Conservation (phyloP, 345 rosid species). For the Populus pruinosa region DNA sequence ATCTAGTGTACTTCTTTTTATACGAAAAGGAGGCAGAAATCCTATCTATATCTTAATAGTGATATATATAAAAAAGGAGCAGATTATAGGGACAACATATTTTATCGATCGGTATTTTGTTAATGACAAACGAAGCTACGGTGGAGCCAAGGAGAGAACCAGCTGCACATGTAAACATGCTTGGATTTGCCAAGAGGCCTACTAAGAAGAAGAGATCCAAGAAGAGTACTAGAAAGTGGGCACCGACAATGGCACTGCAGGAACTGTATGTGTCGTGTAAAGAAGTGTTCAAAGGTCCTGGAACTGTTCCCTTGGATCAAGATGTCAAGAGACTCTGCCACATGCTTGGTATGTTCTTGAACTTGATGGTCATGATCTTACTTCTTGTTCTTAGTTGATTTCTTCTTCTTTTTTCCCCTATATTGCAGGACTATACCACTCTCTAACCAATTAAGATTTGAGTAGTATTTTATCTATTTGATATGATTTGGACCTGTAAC, state of each 20-base stretch:
- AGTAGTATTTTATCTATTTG: neutral
- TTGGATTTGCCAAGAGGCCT: constrained; percentile 30
- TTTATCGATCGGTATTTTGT: too few species aligned
- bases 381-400: neutral
- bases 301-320: constrained; percentile 43
- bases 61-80: neutral
- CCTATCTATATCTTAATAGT: neutral
- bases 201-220: constrained; percentile 32
- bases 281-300: constrained; percentile 53
- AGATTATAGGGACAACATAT: too few species aligned
- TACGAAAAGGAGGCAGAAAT: neutral
- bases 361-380: neutral
- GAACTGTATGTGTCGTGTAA: constrained; percentile 43
- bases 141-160: constrained; percentile 31
- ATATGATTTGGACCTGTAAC: neutral
- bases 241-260: constrained; percentile 31
- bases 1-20: neutral
- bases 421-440: neutral
- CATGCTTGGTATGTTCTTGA: constrained; percentile 46
- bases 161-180: constrained; percentile 22
- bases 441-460: neutral
- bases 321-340: constrained; percentile 40
- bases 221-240: neutral
- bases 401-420: neutral
- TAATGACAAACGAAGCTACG: constrained; percentile 35